Conservation (phyloP, 139 green algal species). For the Chlorella vulgaris region DNA sequence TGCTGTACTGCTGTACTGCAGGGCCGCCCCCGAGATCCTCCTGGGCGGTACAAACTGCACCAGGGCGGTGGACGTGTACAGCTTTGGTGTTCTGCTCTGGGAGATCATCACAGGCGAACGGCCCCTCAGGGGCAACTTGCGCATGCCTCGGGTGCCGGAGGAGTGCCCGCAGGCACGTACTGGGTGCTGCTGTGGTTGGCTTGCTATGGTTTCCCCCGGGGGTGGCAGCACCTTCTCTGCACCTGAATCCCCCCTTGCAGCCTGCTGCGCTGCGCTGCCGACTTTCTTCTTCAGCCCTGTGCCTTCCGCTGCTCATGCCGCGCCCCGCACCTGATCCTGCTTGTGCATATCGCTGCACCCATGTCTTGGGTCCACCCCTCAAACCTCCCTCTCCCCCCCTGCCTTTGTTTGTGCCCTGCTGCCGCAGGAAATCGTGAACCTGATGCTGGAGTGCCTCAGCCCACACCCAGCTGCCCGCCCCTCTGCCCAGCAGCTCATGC, state of each 20-base stretch:
- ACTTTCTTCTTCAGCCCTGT: too few species aligned
- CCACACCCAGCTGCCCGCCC: not conserved
- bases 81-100: not conserved
- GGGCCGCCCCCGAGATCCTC: not conserved
- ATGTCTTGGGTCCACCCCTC: not conserved
- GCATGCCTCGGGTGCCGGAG: not conserved
- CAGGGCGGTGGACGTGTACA: not conserved
- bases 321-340: too few species aligned
- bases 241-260: too few species aligned
- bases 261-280: too few species aligned
- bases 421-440: not conserved
- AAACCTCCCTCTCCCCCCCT: not conserved
- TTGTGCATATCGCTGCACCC: not conserved
- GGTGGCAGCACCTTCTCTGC: not conserved
- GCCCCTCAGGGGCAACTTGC: not conserved
- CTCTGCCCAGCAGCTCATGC: not conserved
- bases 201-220: not conserved
- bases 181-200: not conserved
- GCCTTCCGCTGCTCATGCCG: too few species aligned
- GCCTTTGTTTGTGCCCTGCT: not conserved
- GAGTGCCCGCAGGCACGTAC: constrained; percentile 2
- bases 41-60: constrained; percentile 2
- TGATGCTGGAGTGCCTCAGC: constrained; percentile 12
- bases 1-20: not conserved
- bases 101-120: constrained; percentile 16